Percentiles rank a stretch among this genome's conserved stretches.
phyloP scores from a whole-genome alignment of 2,329 filamentous ascomycete genomes.

The Hymenoscyphus fraxineus region DNA sequence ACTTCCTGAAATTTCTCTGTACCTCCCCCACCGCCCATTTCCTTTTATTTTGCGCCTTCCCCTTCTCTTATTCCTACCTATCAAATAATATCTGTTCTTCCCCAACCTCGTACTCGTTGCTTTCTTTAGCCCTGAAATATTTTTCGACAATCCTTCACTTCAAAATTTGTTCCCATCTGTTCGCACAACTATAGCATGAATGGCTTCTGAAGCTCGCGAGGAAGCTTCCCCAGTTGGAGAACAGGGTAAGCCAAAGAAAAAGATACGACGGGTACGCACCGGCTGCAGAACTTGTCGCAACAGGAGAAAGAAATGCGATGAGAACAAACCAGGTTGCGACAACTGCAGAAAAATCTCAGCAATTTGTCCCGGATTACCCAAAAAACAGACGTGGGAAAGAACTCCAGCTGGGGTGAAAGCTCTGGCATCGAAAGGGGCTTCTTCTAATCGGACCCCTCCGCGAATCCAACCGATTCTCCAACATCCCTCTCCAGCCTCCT shows the following conservation, averaged over 20 bases:
- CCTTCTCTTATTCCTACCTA: not conserved
- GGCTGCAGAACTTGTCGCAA: not conserved
- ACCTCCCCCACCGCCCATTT: not conserved
- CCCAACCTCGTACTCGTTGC: not conserved
- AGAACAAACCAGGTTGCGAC: not conserved
- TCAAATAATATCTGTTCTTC: not conserved
- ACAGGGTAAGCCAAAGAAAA: not conserved
- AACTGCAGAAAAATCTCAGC: not conserved
- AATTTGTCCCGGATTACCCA: not conserved
- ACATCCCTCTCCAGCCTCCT: not conserved
- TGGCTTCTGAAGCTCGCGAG: not conserved
- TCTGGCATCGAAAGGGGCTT: too few relatives aligned
- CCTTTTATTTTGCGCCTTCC: not conserved
- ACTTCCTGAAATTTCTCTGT: not conserved
- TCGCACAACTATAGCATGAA: not conserved
- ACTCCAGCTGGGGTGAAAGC: not conserved
- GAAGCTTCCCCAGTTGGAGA: not conserved
- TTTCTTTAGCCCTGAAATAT: not conserved
- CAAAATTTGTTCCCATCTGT: not conserved
- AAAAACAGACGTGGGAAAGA: not conserved
- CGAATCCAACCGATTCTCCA: not conserved
- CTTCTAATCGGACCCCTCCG: not conserved
- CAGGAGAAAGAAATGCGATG: slow-evolving; percentile 10
- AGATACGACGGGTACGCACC: not conserved
- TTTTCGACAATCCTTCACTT: not conserved